Percentiles rank a stretch among this genome's conserved stretches.
phyloP scores from a whole-genome alignment of 768 basidiomycete genomes.

The Pleurotus tuoliensis region DNA sequence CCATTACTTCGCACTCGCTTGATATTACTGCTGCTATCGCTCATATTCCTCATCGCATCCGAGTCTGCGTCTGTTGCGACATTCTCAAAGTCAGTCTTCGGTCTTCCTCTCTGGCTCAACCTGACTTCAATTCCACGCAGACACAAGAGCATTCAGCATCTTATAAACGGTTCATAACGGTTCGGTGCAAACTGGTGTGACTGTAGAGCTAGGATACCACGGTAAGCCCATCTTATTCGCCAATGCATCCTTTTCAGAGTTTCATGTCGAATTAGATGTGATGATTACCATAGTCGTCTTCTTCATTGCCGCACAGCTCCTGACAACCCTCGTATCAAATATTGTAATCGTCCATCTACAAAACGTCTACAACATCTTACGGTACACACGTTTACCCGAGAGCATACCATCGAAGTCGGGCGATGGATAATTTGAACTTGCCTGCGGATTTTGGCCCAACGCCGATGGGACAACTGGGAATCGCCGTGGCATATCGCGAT shows the following conservation, averaged over 20 bases:
- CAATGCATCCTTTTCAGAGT: no score
- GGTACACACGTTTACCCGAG: background rate
- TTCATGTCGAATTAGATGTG: constrained; percentile 5
- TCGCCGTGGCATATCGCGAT: constrained; percentile 11
- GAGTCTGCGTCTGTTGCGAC: constrained; percentile 12
- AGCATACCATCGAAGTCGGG: constrained; percentile 8
- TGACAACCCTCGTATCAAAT: constrained; percentile 8
- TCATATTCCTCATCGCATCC: constrained; percentile 11
- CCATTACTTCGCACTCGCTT: constrained; percentile 11
- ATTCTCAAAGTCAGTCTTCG: background rate
- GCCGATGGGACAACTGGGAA: constrained; percentile 9
- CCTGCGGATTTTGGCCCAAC: background rate
- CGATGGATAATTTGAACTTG: constrained; percentile 1
- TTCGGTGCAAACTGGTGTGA: constrained; percentile 11
- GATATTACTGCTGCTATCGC: background rate
- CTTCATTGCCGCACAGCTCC: constrained; percentile 12
- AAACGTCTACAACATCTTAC: constrained; percentile 12
- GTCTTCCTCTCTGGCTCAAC: no score
- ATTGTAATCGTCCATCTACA: constrained; percentile 13
- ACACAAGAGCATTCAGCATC: constrained; percentile 9
- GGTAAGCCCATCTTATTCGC: background rate
- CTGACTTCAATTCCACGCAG: background rate
- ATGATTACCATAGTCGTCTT: constrained; percentile 11
- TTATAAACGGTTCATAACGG: constrained; percentile 9
- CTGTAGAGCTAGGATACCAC: constrained; percentile 11